Percentiles rank a stretch among this genome's conserved stretches.
phyloP scores from a whole-genome alignment of 441 rosid species.

The Metrosideros polymorpha region DNA sequence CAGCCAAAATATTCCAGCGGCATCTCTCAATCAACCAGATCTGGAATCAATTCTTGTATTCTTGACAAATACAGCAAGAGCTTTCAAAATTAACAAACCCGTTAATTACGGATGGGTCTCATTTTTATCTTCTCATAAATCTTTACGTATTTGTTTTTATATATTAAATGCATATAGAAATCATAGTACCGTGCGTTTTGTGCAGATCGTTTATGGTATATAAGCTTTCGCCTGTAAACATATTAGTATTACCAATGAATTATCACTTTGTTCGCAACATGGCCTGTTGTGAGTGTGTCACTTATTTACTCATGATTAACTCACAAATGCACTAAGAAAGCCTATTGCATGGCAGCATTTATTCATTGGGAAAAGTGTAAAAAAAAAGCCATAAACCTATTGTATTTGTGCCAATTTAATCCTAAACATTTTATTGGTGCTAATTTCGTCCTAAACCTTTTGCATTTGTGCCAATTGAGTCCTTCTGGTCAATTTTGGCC shows the following conservation, averaged over 20 bases:
- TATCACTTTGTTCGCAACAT: no score
- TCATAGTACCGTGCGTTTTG: neutral
- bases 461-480: no score
- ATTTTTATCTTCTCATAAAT: neutral
- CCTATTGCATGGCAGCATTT: neutral
- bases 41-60: neutral
- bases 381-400: no score
- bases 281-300: neutral
- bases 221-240: neutral
- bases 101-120: neutral
- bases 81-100: neutral
- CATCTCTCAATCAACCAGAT: neutral
- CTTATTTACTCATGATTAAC: neutral
- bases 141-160: neutral
- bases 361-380: no score
- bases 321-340: neutral
- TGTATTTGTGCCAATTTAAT: no score
- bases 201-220: neutral
- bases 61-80: neutral
- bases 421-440: no score
- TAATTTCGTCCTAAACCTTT: no score
- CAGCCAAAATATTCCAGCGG: neutral
- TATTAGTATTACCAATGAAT: no score
- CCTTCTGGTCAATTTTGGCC: no score
- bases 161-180: neutral